These are phyloP conservation scores for Didymella pomorum DNA, from an alignment of 2,329 filamentous ascomycete genomes.

Conservation along the genomic window DNA sequence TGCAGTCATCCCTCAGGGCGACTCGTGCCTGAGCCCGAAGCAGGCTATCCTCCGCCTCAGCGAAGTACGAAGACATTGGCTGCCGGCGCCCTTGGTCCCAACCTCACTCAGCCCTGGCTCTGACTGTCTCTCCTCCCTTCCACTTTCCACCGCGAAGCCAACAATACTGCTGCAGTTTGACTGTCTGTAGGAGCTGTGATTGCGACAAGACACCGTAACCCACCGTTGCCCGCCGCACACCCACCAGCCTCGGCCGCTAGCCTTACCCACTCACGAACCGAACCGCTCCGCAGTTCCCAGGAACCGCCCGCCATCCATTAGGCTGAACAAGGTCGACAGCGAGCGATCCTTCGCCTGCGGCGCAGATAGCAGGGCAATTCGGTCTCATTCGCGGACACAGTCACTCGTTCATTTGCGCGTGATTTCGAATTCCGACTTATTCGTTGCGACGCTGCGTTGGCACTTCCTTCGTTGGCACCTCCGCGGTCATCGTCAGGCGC, in stretches of 20 bases:
- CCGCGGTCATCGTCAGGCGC: slow-evolving; percentile 21
- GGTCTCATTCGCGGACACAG: background rate
- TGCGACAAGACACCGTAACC: slow-evolving; percentile 6
- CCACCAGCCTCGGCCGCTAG: slow-evolving; percentile 23
- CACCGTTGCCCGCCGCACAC: slow-evolving; percentile 9
- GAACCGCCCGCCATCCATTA: slow-evolving; percentile 20
- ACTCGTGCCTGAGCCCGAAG: slow-evolving; percentile 22
- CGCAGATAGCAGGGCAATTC: slow-evolving; percentile 1
- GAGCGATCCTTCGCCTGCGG: slow-evolving; percentile 18
- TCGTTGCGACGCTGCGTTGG: slow-evolving; percentile 8
- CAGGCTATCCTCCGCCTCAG: slow-evolving; percentile 24
- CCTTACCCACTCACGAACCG: slow-evolving; percentile 22
- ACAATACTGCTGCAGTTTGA: slow-evolving; percentile 1
- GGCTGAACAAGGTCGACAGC: slow-evolving; percentile 18
- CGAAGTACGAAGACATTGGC: slow-evolving; percentile 24
- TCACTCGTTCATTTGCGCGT: slow-evolving; percentile 12
- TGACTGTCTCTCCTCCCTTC: slow-evolving; percentile 9
- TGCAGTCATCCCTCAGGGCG: slow-evolving; percentile 13
- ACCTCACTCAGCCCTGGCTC: slow-evolving; percentile 23
- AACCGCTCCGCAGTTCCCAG: slow-evolving; percentile 20
- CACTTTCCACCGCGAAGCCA: slow-evolving; percentile 4
- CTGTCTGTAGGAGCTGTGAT: slow-evolving; percentile 8
- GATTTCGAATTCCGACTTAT: background rate
- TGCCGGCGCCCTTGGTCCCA: slow-evolving; percentile 17
- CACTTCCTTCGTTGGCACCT: background rate